Evolutionary conservation across 352 stramenopile genomes (phyloP).

Genomic region (Lagenidium giganteum): DNA sequence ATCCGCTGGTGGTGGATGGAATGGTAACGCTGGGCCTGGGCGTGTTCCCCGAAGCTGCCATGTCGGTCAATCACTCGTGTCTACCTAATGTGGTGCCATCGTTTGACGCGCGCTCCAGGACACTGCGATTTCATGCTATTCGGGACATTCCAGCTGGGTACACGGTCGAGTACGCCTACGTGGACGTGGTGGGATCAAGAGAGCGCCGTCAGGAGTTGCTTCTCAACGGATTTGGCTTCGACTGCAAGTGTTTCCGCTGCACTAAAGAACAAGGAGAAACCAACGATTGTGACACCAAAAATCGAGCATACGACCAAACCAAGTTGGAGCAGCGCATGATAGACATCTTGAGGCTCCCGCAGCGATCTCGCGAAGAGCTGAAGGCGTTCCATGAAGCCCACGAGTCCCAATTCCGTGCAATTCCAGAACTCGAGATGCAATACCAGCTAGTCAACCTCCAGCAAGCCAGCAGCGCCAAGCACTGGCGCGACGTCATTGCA

Average conservation of each 20-base stretch:
- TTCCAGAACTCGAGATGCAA: too few relatives aligned
- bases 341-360: too few relatives aligned
- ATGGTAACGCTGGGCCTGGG: slow-evolving; percentile 33
- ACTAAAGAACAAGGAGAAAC: slow-evolving; percentile 6
- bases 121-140: slow-evolving; percentile 45
- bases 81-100: slow-evolving; percentile 45
- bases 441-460: too few relatives aligned
- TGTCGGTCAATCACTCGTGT: slow-evolving; percentile 70
- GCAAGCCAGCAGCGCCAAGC: too few relatives aligned
- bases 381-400: too few relatives aligned
- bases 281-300: not conserved
- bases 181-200: slow-evolving; percentile 40
- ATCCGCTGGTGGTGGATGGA: slow-evolving; percentile 43
- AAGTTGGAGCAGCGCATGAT: slow-evolving; percentile 14
- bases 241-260: slow-evolving; percentile 42
- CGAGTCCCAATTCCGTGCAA: too few relatives aligned
- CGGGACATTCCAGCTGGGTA: slow-evolving; percentile 18
- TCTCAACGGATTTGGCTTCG: slow-evolving; percentile 40
- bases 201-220: slow-evolving; percentile 30
- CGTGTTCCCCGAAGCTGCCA: slow-evolving; percentile 63
- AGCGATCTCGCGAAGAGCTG: too few relatives aligned
- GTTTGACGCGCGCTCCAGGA: slow-evolving; percentile 38
- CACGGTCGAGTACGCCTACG: slow-evolving; percentile 48
- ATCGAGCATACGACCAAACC: slow-evolving; percentile 7
- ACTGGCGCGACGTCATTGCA: too few relatives aligned